Base-by-base conservation (phyloP, 2,329 filamentous ascomycete species). In the Sporothrix euskadiensis region DNA sequence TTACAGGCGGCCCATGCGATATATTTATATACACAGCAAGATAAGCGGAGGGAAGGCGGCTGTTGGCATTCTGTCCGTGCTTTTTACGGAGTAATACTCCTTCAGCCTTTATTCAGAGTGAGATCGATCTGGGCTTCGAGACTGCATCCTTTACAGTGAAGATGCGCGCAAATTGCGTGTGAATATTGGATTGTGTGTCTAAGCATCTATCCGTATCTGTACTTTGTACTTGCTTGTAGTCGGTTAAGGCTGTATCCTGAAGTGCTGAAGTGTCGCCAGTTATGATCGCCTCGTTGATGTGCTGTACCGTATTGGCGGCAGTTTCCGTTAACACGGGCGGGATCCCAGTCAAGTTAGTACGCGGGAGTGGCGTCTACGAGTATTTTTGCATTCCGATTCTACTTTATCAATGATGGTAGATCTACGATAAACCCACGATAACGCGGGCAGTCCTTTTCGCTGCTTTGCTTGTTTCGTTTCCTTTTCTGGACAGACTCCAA, bases 331-430 rank as follows among this genome's bases (percentile, higher is more conserved):
- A 44, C 22, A 7, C 14, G 32, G n/a, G n/a, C 61, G 32, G 59
- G 59, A 63, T 63, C 61, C 47, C 47, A 9, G 61, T 41, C 32
- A 35, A 16, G 30, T 61, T 66, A 66, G 61, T 47, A 9, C 61
- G n/a, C 39, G 10, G 39, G 61, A 47, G 61, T 44, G 39, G 41
- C 61, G 61, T 44, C 35, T 47, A 47, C 7, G 2, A 26, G 26
- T 26, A 26, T 26, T 26, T 41, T 30, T 30, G 54, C 54, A 57
- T 56, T 22, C 26, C 26, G 26, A 57, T n/a, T 32, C 32, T 8
- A 41, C n/a, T 44, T 22, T 26, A 30, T 30, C 39, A 4, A 66
- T 66, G 39, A 16, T 12, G 39, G 26, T 26, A 12, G 39, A 30
- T 26, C 32, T 10, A 61, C 57, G 16, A 61, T 22, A 16, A 32